A percentile compares a stretch with the other conserved stretches of the same genome.
Conservation (phyloP, 179 eudicot genomes). For the Amaranthus tricolor region DNA sequence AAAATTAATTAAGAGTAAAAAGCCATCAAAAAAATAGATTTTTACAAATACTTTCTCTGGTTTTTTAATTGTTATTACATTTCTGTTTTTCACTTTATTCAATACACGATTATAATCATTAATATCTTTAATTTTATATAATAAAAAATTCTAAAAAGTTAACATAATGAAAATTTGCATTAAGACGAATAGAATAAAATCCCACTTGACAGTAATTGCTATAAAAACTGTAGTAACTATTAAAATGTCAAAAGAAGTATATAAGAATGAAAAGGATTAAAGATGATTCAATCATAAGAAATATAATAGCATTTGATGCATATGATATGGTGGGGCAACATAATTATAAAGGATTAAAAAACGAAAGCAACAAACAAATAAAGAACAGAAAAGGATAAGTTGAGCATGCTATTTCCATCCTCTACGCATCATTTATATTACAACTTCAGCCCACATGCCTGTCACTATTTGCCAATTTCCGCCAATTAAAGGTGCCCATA, state of each 20-base stretch:
- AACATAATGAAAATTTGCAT: too few species aligned
- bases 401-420: slow-evolving; percentile 23
- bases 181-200: too few species aligned
- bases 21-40: slow-evolving; percentile 2
- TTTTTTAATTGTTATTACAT: too few species aligned
- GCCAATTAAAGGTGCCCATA: neutral
- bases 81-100: too few species aligned
- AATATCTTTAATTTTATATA: too few species aligned
- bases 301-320: neutral
- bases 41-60: neutral
- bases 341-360: neutral
- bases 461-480: slow-evolving; percentile 20
- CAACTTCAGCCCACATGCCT: slow-evolving; percentile 20
- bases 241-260: too few species aligned
- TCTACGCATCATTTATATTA: neutral
- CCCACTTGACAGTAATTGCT: too few species aligned
- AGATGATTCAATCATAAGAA: neutral
- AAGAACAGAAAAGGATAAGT: slow-evolving; percentile 5
- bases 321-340: slow-evolving; percentile 16
- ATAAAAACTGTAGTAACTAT: too few species aligned
- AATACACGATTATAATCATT: too few species aligned
- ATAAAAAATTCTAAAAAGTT: too few species aligned
- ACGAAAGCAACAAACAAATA: slow-evolving; percentile 12
- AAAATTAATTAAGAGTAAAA: neutral
- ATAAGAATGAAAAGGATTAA: neutral